A percentile compares a stretch with the other conserved stretches of the same genome.
phyloP scores from a whole-genome alignment of 1,139 yeast species.

The Yamadazyma taylorii region DNA sequence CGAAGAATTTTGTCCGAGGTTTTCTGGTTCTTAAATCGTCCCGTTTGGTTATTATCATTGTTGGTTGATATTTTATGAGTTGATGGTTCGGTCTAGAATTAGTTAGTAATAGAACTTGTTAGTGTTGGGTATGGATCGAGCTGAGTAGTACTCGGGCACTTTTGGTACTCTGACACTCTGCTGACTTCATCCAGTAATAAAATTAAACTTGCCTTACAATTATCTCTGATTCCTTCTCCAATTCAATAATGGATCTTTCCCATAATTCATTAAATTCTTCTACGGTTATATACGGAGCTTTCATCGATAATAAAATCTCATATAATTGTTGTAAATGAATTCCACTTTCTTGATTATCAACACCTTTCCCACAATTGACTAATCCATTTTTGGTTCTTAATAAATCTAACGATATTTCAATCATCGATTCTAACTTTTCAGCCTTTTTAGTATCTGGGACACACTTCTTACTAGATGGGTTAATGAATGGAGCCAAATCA shows the following conservation, averaged over 20 bases:
- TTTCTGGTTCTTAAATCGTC: conserved; percentile 18
- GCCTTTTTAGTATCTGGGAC: conserved; percentile 76
- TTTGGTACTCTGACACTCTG: no score
- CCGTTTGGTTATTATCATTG: conserved; percentile 24
- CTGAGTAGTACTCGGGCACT: no score
- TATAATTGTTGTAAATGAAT: conserved; percentile 55
- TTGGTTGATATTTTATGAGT: conserved; percentile 25
- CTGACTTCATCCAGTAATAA: no score
- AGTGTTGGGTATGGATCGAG: no score
- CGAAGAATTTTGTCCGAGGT: conserved; percentile 56
- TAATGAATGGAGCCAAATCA: conserved; percentile 58
- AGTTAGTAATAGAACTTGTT: conserved; percentile 8
- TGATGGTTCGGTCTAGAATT: conserved; percentile 31
- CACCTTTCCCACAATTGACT: conserved; percentile 56
- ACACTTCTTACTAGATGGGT: conserved; percentile 51
- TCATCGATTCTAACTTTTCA: conserved; percentile 65
- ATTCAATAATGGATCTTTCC: conserved; percentile 62
- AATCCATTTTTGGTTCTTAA: conserved; percentile 71
- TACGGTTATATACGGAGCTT: conserved; percentile 58
- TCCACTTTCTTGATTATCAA: conserved; percentile 49
- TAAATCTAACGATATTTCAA: conserved; percentile 64
- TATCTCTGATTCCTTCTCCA: conserved; percentile 73
- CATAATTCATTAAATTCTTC: conserved; percentile 83
- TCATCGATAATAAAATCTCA: conserved; percentile 56
- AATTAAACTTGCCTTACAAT: conserved; percentile 69